Evolutionary conservation across 768 basidiomycete species (phyloP).

Genomic region (Lentinus tigrinus): DNA sequence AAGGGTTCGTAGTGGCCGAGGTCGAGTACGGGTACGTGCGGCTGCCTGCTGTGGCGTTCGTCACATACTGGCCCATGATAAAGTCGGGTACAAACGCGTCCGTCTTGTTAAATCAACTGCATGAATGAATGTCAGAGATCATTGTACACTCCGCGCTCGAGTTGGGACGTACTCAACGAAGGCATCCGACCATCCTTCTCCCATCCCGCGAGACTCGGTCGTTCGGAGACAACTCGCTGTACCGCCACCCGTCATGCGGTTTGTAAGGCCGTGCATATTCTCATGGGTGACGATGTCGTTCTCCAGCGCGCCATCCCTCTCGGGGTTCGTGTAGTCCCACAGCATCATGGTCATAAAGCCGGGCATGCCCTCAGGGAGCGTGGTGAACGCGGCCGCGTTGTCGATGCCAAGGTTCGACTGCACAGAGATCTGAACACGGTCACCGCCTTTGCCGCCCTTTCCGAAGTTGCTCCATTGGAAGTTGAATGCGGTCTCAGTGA

Average conservation of each 20-base stretch:
- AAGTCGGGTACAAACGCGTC: slow-evolving; percentile 35
- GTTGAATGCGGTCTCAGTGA: slow-evolving; percentile 58
- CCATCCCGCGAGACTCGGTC: slow-evolving; percentile 64
- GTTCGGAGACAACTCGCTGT: slow-evolving; percentile 61
- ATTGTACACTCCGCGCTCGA: too few species aligned
- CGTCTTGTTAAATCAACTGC: slow-evolving; percentile 38
- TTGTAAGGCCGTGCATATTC: slow-evolving; percentile 32
- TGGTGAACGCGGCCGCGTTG: slow-evolving; percentile 36
- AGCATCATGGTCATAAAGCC: slow-evolving; percentile 38
- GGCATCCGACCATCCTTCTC: slow-evolving; percentile 66
- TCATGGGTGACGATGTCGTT: slow-evolving; percentile 57
- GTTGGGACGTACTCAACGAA: slow-evolving; percentile 26
- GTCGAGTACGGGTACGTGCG: slow-evolving; percentile 61
- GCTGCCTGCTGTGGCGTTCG: slow-evolving; percentile 49
- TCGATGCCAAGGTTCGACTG: slow-evolving; percentile 45
- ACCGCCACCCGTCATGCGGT: slow-evolving; percentile 49
- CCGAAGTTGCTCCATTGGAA: slow-evolving; percentile 58
- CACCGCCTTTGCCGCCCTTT: slow-evolving; percentile 48
- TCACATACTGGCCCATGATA: slow-evolving; percentile 52
- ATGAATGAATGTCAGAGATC: neutral
- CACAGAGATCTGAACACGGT: slow-evolving; percentile 50
- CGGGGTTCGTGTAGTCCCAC: slow-evolving; percentile 38
- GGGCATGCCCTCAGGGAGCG: slow-evolving; percentile 31
- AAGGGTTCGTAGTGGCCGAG: slow-evolving; percentile 43
- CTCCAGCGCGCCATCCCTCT: slow-evolving; percentile 63